Percentiles rank a stretch among this genome's conserved stretches.
Conservation (phyloP, 352 stramenopile genomes). For the Pythium chondricola region DNA sequence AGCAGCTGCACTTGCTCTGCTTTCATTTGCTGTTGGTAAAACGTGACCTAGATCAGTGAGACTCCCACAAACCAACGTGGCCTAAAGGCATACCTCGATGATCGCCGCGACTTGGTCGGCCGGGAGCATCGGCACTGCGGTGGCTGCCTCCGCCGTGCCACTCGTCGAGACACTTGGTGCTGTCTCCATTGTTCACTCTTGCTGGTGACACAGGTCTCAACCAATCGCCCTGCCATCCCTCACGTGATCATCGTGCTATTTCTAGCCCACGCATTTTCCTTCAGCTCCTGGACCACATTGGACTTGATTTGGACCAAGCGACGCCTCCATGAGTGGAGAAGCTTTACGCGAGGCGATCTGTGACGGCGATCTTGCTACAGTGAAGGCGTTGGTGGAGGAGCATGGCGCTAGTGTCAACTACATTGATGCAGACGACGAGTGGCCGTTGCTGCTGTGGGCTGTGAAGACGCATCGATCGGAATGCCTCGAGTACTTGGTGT, state of each 20-base stretch:
- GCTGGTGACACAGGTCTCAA: no score
- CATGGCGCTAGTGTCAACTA: slow-evolving; percentile 29
- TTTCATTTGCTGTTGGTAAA: slow-evolving; percentile 18
- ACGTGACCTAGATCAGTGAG: not conserved
- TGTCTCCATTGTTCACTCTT: no score
- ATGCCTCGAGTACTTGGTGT: slow-evolving; percentile 26
- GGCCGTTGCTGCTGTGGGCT: slow-evolving; percentile 34
- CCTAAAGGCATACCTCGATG: slow-evolving; percentile 24
- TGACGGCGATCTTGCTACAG: slow-evolving; percentile 19
- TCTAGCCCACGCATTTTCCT: no score
- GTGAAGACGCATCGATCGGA: slow-evolving; percentile 29
- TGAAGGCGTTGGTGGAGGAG: slow-evolving; percentile 19
- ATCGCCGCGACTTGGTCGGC: slow-evolving; percentile 22
- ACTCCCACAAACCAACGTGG: not conserved
- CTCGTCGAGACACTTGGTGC: not conserved
- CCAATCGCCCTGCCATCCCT: no score
- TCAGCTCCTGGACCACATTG: no score
- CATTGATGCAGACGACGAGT: slow-evolving; percentile 32
- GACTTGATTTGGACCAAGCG: no score
- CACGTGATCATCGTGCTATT: no score
- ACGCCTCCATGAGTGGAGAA: slow-evolving; percentile 38
- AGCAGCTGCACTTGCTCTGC: slow-evolving; percentile 43
- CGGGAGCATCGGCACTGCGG: slow-evolving; percentile 15
- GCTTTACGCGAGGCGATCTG: slow-evolving; percentile 36
- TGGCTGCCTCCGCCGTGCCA: not conserved